Evolutionary conservation across 169 alveolate genomes (phyloP).

Genomic region (Plasmodium chabaudi): DNA sequence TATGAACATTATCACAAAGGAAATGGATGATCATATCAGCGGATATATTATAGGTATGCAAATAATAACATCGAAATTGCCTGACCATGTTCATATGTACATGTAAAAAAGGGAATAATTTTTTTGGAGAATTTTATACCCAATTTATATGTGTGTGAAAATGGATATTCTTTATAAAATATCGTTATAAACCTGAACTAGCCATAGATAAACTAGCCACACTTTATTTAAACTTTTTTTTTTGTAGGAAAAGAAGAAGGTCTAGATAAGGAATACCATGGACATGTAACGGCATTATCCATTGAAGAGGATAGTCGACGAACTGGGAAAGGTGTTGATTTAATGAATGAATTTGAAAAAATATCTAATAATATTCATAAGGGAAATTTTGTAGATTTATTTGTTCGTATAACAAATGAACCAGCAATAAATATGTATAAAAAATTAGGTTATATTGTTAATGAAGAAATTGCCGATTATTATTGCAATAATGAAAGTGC

Average conservation of each 20-base stretch:
- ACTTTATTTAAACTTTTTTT: too few relatives aligned
- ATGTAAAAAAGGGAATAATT: neutral
- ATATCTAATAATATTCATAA: slow-evolving; percentile 67
- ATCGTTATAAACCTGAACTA: too few relatives aligned
- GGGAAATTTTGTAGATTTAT: slow-evolving; percentile 78
- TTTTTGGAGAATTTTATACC: too few relatives aligned
- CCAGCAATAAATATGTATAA: slow-evolving; percentile 81
- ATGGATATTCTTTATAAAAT: neutral
- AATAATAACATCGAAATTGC: neutral
- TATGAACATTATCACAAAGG: slow-evolving; percentile 33
- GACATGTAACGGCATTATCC: slow-evolving; percentile 83
- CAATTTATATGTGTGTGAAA: neutral
- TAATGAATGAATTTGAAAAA: slow-evolving; percentile 82
- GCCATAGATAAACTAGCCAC: too few relatives aligned
- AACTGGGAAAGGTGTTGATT: slow-evolving; percentile 78
- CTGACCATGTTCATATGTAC: neutral
- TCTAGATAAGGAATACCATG: slow-evolving; percentile 61
- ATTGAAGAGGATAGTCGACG: slow-evolving; percentile 78
- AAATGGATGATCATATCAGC: slow-evolving; percentile 53
- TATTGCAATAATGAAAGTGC: slow-evolving; percentile 83
- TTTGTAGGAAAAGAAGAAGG: slow-evolving; percentile 66
- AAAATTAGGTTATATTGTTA: slow-evolving; percentile 77
- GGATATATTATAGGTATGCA: slow-evolving; percentile 66
- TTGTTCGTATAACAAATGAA: slow-evolving; percentile 77
- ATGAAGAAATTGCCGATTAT: slow-evolving; percentile 77